phyloP scores from a whole-genome alignment of 2,329 filamentous ascomycete species.

The Albifimbria verrucaria region DNA sequence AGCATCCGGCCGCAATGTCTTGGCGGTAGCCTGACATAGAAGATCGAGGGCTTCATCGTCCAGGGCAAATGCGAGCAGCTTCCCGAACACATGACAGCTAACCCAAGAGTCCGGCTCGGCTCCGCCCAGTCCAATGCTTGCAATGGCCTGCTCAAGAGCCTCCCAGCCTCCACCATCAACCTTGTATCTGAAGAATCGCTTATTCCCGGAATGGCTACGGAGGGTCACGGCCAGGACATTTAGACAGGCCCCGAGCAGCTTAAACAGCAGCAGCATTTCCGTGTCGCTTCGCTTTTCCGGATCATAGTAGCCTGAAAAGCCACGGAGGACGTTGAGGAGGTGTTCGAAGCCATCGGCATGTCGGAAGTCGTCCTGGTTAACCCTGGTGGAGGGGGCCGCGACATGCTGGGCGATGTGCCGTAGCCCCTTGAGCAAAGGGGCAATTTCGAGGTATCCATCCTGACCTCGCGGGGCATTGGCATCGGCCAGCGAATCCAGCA shows the following conservation, averaged over 20 bases:
- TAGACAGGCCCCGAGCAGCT: slow-evolving; percentile 67
- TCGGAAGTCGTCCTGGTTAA: slow-evolving; percentile 76
- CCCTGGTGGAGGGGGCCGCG: slow-evolving; percentile 43
- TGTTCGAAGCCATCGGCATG: slow-evolving; percentile 75
- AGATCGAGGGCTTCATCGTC: slow-evolving; percentile 72
- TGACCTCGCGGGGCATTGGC: slow-evolving; percentile 27
- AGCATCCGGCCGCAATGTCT: slow-evolving; percentile 28
- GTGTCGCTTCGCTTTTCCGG: slow-evolving; percentile 57
- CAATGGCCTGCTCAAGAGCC: slow-evolving; percentile 69
- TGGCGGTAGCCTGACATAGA: slow-evolving; percentile 57
- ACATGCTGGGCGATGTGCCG: slow-evolving; percentile 65
- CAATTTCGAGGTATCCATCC: slow-evolving; percentile 45
- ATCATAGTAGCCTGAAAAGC: slow-evolving; percentile 74
- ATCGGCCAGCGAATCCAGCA: slow-evolving; percentile 46
- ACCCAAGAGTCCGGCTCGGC: slow-evolving; percentile 66
- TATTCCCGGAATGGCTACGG: slow-evolving; percentile 78
- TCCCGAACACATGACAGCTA: slow-evolving; percentile 73
- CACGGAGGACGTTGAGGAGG: slow-evolving; percentile 65
- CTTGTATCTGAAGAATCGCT: slow-evolving; percentile 76
- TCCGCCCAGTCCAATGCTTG: slow-evolving; percentile 62
- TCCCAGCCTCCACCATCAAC: slow-evolving; percentile 78
- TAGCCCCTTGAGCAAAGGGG: slow-evolving; percentile 51
- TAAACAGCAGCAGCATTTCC: slow-evolving; percentile 64
- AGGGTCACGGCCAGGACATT: slow-evolving; percentile 73
- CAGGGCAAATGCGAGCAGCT: slow-evolving; percentile 75